Evolutionary conservation across 352 stramenopile species (phyloP), one percentile per base, ranked within the genome.

Genomic region (Pythium phragmitis): DNA sequence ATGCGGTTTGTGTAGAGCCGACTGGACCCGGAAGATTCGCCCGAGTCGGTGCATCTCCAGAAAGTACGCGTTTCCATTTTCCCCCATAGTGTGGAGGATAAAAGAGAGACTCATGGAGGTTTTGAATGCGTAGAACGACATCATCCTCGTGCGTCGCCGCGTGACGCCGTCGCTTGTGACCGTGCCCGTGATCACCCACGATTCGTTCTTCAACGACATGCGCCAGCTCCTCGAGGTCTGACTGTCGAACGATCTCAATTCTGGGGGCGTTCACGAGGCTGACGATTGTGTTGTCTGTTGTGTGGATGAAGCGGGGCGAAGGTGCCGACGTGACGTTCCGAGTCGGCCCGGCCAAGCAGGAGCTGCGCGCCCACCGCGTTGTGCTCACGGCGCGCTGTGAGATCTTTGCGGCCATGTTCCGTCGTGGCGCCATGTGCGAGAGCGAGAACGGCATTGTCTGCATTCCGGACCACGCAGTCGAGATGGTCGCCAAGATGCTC

Each of bases 371-470:
- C 2, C 85, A 96, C 62, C 79, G 83, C 3, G 51, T 91, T 26
- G 85, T 93, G 48, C 75, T 97, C 33, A 89, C 76, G 21, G 84
- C 87, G 55, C 82, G 89, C 60, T 96, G 88, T 53, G 88, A 97
- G 68, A 94, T 96, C 66, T 97, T 97, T 65, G 72, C 87, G 49
- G 86, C 85, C 56, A 96, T 96, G 89, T 94, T 96, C 68, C 81
- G 85, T 28, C 80, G 78, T 28, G 88, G 83, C 36, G 82, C 80
- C 8, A 96, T 97, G 88, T 74, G 79, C 30, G 89, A 97, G 57
- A 96, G 86, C 51, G 79, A 90, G 67, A 74, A 80, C 33, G 86
- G 86, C 12, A 66, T 91, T n/a, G 82, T 96, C 42, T 69, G 80
- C n/a, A 91, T 96, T 34, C 81, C 88, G 39, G 81, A 94, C 53